A percentile compares a stretch with the other conserved stretches of the same genome.
Evolutionary conservation across 2,329 filamentous ascomycete species (phyloP).

Genomic region (Ophiocordyceps camponoti-floridani): DNA sequence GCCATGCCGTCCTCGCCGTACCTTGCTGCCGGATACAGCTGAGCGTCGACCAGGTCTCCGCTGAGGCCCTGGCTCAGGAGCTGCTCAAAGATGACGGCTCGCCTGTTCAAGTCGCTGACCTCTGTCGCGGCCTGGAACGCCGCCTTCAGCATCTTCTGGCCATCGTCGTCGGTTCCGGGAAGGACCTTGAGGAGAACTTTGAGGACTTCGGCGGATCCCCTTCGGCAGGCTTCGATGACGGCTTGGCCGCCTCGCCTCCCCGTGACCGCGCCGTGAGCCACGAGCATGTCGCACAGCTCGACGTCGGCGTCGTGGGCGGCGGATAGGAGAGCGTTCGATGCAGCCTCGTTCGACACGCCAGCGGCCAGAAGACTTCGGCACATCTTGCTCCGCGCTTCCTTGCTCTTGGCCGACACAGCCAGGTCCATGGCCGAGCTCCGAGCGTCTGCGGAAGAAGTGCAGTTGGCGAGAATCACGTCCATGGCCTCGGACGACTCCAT

Average conservation of each 20-base stretch:
- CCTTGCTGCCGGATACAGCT: conserved; percentile 33
- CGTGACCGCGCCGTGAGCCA: conserved; percentile 31
- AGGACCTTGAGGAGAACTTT: conserved; percentile 28
- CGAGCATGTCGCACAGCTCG: conserved; percentile 28
- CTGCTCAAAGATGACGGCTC: conserved; percentile 30
- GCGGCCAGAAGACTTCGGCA: conserved; percentile 26
- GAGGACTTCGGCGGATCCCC: conserved; percentile 30
- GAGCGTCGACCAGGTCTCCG: conserved; percentile 31
- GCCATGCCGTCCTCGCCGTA: conserved; percentile 29
- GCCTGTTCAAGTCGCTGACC: conserved; percentile 27
- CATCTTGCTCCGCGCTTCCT: conserved; percentile 20
- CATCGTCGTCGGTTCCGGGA: conserved; percentile 14
- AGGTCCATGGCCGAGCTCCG: conserved; percentile 24
- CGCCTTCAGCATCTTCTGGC: conserved; percentile 21
- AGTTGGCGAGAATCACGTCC: conserved; percentile 21
- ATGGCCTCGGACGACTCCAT: conserved; percentile 26
- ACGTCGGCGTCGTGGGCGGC: conserved; percentile 36
- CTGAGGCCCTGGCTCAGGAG: conserved; percentile 30
- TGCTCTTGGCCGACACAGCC: conserved; percentile 22
- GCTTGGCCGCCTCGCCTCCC: conserved; percentile 33
- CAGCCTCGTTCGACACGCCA: conserved; percentile 24
- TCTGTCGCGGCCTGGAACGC: conserved; percentile 38
- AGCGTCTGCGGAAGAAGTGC: conserved; percentile 15
- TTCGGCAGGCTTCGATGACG: conserved; percentile 33
- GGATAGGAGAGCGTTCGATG: conserved; percentile 30